Conservation (phyloP, 1,139 yeast genomes). For the Debaryomyces coudertii region DNA sequence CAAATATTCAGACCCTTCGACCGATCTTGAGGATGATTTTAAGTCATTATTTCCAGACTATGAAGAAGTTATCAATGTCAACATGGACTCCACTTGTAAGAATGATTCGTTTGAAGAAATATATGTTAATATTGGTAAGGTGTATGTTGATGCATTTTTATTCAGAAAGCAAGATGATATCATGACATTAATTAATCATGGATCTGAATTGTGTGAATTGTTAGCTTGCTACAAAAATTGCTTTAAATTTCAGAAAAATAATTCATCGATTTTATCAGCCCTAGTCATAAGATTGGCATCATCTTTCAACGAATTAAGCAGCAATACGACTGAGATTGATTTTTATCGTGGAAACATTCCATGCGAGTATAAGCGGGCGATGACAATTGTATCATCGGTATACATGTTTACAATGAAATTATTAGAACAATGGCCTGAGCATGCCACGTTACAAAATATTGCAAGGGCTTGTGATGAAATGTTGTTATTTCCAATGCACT, state of each 20-base stretch:
- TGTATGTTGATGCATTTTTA: conserved; percentile 35
- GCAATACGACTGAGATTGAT: conserved; percentile 40
- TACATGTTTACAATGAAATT: conserved; percentile 51
- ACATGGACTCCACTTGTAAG: conserved; percentile 21
- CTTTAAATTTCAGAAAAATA: conserved; percentile 26
- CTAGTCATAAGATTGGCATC: conserved; percentile 43
- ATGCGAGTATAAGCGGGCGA: conserved; percentile 63
- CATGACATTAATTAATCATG: conserved; percentile 40
- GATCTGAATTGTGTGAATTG: conserved; percentile 39
- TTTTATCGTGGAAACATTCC: conserved; percentile 73
- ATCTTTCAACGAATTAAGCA: conserved; percentile 25
- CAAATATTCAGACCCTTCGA: conserved; percentile 63
- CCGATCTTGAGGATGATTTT: conserved; percentile 76
- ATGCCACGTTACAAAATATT: conserved; percentile 79
- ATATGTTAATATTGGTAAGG: conserved; percentile 32
- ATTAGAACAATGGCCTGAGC: conserved; percentile 88
- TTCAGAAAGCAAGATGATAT: conserved; percentile 21
- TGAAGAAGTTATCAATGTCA: conserved; percentile 60
- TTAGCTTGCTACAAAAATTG: conserved; percentile 23
- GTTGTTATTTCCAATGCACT: conserved; percentile 58
- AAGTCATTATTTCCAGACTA: conserved; percentile 81
- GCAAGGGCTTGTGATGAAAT: conserved; percentile 69
- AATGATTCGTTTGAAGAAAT: conserved; percentile 31
- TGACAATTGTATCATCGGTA: conserved; percentile 52
- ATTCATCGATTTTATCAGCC: conserved; percentile 44